Base-by-base conservation (phyloP, 371 early-diverging fungal genomes). In the Mortierella sp. region DNA sequence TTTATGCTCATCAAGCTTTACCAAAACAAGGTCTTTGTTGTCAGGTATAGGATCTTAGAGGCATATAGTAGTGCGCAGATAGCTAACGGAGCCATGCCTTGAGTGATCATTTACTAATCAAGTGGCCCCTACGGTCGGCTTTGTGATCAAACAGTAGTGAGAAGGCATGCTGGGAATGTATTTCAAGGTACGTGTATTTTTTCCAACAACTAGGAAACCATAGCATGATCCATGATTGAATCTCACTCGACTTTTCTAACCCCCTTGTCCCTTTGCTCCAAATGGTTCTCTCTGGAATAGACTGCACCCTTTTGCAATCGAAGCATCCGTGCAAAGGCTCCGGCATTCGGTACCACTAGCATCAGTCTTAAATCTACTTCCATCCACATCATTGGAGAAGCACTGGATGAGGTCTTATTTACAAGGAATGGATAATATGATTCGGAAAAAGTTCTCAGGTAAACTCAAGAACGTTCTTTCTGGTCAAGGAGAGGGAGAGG, bases 331-430 rank as follows among this genome's bases (percentile, higher is more conserved):
- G 18, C 66, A 71, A 5, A 30, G 71, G 37, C 28, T 76, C 7
- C 62, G 68, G 3, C 60, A 55, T 26, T 43, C 63, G 52, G 51
- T 57, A 5, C 64, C 71, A 5, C 52, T 76, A 23, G 60, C 60
- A 16, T 57, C 58, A 16, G 60, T 76, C 2, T 46, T 68, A 23
- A 67, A 71, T 29, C 66, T 66, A 58, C 64, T 76, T 23, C 71
- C 76, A 3, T 56, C 64, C 4, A 61, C 55, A 1, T 64, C 53
- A 9, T 23, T 23, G 0, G 76, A 76, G n/a, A 68, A 67, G 21
- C 51, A 23, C 1, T 76, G 76, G 76, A 76, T 76, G 76, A 71
- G 15, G 46, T 23, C 37, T n/a, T 76, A 76, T 56, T 23, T 76
- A 19, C 60, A 64, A 21, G 76, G 72, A 43, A 44, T 70, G 60